Conservation (phyloP, 1,139 yeast genomes). For the Eremothecium sinecaudum region DNA sequence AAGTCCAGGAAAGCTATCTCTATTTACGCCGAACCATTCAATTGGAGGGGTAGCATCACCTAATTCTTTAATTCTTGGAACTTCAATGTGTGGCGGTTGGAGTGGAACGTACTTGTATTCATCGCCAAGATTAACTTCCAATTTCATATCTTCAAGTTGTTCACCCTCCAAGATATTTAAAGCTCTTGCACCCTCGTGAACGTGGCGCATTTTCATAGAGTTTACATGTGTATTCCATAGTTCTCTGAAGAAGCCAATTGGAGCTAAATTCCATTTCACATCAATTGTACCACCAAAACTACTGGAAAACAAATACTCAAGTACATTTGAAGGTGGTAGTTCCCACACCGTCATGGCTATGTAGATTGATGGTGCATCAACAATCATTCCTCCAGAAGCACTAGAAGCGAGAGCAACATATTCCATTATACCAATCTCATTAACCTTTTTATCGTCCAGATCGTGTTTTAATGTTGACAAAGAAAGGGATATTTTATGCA, state of each 20-base stretch:
- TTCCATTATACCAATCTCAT: conserved; percentile 40
- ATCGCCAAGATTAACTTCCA: conserved; percentile 52
- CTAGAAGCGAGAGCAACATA: conserved; percentile 48
- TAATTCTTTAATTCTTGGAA: conserved; percentile 80
- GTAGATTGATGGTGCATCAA: conserved; percentile 66
- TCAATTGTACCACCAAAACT: conserved; percentile 85
- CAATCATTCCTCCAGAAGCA: conserved; percentile 72
- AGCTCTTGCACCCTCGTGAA: conserved; percentile 26
- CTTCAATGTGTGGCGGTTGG: conserved; percentile 71
- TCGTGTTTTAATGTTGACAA: conserved; percentile 46
- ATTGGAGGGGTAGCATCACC: conserved; percentile 97
- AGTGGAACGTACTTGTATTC: conserved; percentile 56
- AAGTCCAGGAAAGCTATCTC: conserved; percentile 73
- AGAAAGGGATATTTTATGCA: conserved; percentile 57
- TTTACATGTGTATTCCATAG: conserved; percentile 78
- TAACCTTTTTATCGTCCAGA: conserved; percentile 40
- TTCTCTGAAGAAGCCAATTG: conserved; percentile 81
- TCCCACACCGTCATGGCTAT: conserved; percentile 74
- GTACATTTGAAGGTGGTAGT: conserved; percentile 36
- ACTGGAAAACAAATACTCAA: conserved; percentile 60
- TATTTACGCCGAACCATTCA: conserved; percentile 93
- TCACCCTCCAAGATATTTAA: conserved; percentile 29
- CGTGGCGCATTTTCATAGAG: conserved; percentile 43
- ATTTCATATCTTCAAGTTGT: conserved; percentile 46
- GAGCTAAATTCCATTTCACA: conserved; percentile 87